A percentile compares a stretch with the other conserved stretches of the same genome.
These are phyloP conservation scores for Phytophthora tubulina DNA, from an alignment of 352 stramenopile species.

Conservation along the genomic window DNA sequence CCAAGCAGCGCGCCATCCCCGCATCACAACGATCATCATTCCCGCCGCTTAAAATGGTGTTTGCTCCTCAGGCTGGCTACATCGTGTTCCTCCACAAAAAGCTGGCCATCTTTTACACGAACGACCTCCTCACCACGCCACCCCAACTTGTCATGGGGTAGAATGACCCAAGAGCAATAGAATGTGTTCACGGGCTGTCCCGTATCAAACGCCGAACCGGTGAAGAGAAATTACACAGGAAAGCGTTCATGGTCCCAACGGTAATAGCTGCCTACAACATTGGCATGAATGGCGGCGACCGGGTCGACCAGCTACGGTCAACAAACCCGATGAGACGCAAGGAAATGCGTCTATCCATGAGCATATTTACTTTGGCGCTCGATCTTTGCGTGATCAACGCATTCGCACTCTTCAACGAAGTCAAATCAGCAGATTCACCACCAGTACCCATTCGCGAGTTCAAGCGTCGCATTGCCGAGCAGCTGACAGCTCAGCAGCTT, in stretches of 20 bases:
- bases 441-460: constrained; percentile 17
- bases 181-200: constrained; percentile 9
- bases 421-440: background rate
- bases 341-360: constrained; percentile 7
- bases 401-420: background rate
- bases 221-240: background rate
- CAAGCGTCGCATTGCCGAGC: constrained; percentile 15
- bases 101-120: constrained; percentile 14
- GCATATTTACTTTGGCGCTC: background rate
- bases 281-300: constrained; percentile 15
- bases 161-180: background rate
- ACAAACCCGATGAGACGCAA: background rate
- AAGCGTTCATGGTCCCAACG: constrained; percentile 3
- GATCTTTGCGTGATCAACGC: constrained; percentile 10
- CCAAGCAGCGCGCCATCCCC: too few relatives aligned
- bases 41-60: too few relatives aligned
- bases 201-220: constrained; percentile 10
- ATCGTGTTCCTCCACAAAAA: constrained; percentile 10
- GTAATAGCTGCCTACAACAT: constrained; percentile 11
- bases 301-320: constrained; percentile 9
- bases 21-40: background rate
- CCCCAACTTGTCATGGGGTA: background rate
- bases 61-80: background rate
- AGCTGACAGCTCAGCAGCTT: background rate
- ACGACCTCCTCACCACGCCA: constrained; percentile 5